Base-by-base conservation (phyloP, 345 rosid species). In the Populus pruinosa region DNA sequence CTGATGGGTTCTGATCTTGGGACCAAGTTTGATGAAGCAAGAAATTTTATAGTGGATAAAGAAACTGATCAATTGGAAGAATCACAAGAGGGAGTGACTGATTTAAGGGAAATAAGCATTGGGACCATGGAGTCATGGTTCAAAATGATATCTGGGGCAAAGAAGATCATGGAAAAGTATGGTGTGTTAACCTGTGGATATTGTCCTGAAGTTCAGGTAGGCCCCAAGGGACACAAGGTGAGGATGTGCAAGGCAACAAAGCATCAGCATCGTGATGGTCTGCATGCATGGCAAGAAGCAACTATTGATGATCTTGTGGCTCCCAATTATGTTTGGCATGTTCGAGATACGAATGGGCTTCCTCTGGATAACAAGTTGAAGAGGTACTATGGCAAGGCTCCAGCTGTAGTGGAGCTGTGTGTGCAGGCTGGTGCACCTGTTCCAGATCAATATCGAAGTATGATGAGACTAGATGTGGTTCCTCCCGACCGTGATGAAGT, bases 271-370 rank as follows among this genome's bases (percentile, higher is more conserved):
- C 89, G 97, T 41, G 84, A 91, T 35, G 96, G 98, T 74, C 82
- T 90, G 86, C 97, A 91, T 64, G 96, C 94, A 0, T 94, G 98
- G 98, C 98, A 93, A 83, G 98, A 94, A 81, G 98, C 98, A 1
- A 90, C 86, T 0, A 70, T 90, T 3, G 88, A 91, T 73, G 97
- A 94, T 82, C 82, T 94, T 53, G 84, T 94, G 5, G 86, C 92
- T 78, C 93, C 91, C 27, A 94, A 89, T 85, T 92, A 86, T 80
- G 98, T 89, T 16, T 94, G 97, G 98, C 94, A 90, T 84, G 94
- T 92, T 49, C 78, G 75, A 27, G 89, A 94, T 82, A 83, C 83
- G 29, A 75, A 85, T 31, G 75, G 87, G 50, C 88, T 87, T 70
- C 85, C 87, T 70, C 86, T 91, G 78, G 84, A 80, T 67, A 94